Base-by-base conservation (phyloP, 148 eudicot species). In the Nepenthes gracilis region DNA sequence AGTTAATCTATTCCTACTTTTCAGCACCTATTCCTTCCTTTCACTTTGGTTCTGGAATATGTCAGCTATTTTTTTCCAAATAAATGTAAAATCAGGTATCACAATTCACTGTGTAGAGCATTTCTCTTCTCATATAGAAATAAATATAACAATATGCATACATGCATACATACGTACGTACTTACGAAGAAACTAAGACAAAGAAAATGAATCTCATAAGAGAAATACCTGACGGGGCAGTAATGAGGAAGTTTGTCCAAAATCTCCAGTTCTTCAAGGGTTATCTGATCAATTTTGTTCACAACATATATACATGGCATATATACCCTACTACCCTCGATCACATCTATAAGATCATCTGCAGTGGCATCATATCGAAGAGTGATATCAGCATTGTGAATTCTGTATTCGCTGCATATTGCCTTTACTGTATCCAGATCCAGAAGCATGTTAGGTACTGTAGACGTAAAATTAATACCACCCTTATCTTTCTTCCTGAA, bases 371-470 rank as follows among this genome's bases (percentile, higher is more conserved):
- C 99, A 67, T 60, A 86, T 54, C 92, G 70, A 62, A 93, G 91
- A 71, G 74, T 81, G 62, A 93, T 67, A 77, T 93, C 99, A 72
- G 99, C 99, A 77, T 93, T 93, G 67, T 93, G 99, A 60, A 89
- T 89, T 65, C 83, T 83, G 75, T 93, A 89, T 82, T 93, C 99
- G 52, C 95, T 85, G 50, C 95, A 93, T 54, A 93, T 89, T 62
- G 99, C 99, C 75, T 93, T 93, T 63, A 93, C 97, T 32, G 99
- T 93, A 2, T 93, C 99, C 66, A 93, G 87, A 67, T 93, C 99
- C 59, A 93, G 75, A 84, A 84, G 75, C 8, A 96, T 93, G 72
- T 86, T 86, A 36, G 89, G 54, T 60, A 86, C 96, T 43, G 97
- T 93, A 36, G 99, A 89, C 64, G 99, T 93, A 67, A 93, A 83